Base-by-base conservation (phyloP, 805 yeast species). In the Deakozyma indianensis region DNA sequence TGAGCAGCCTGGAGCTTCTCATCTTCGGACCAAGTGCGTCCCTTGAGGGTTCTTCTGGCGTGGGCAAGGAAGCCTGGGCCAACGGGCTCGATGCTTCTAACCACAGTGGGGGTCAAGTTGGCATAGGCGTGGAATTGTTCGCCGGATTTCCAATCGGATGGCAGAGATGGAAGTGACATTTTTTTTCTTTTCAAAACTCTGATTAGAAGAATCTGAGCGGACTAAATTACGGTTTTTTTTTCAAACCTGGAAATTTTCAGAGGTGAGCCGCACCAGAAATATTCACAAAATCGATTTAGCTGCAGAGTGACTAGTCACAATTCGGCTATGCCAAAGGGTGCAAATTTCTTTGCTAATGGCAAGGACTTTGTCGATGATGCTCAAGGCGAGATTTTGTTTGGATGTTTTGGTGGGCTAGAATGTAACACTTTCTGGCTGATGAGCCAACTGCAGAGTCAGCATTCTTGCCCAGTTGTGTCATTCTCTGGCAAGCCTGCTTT, bases 21-120 rank as follows among this genome's bases (percentile, higher is more conserved):
- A 60, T 77, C 92, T 68, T 92, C 97, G 46, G 96, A 86, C 95
- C 96, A 92, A 43, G 97, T 86, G 70, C 94, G 96, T 64, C 95
- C 95, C 69, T 95, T 80, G 56, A 88, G 73, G 45, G 94, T 77
- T 73, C 98, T 83, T 55, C 95, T 79, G 48, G 97, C 97, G 61
- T 92, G 98, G 44, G 96, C 96, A 56, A 92, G 71, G 70, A 88
- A 92, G 62, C 76, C 83, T 51, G 94, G 90, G 47, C 98, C 98
- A 54, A 90, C 96, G 32, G 98, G 97, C 69, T 92, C 98, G 51
- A 88, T 71, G 49, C 90, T 80, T 64, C 95, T 66, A 52, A 55
- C 56, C 27, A 56, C 53, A 22, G 64, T 60, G 15, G 60, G 51
- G n/a, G 59, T 48, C 41, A 63, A 48, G 25, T 58, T 43, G 3